Evolutionary conservation across 2,329 filamentous ascomycete species (phyloP), one percentile per base, ranked within the genome.

Genomic region (Meredithiella fracta): DNA sequence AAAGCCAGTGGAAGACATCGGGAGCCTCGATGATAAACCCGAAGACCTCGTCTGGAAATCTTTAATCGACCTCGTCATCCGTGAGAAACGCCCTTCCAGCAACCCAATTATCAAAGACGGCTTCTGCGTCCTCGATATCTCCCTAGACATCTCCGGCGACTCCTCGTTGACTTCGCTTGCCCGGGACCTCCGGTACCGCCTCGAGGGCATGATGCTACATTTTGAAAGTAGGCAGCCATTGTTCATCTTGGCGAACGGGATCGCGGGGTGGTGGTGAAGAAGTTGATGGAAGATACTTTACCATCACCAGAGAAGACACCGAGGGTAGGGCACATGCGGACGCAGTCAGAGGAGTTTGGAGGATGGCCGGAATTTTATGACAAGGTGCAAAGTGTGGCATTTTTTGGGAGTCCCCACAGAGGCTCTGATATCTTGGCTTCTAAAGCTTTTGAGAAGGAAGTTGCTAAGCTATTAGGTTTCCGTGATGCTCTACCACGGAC

Each of bases 41-140:
- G 50, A 52, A 20, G 50, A 52, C 15, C 20, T 52, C 11, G 31
- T 40, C 5, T 52, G 50, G 50, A 52, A 52, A 17, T 20, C 22
- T 20, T 23, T 52, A 15, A 15, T 52, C 6, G 50, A 52, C 23
- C 14, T 49, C 5, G 23, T 49, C 5, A 49, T 23, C 14, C 11
- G n/a, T 17, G 15, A 49, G 44, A 49, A 49, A n/a, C 23, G 22
- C 2, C 20, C 2, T 3, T 20, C n/a, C 11, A 25, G 20, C 22
- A 49, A 49, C 8, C 3, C 44, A 8, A 20, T 20, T 5, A 20
- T 49, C 23, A 23, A 26, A 20, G 44, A 49, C 15, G 44, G 20
- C 3, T 52, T 52, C 17, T 52, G 50, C 14, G 29, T 52, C n/a
- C 25, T 52, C 15, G 50, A 52, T 15, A 22, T 38, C 31, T 11